These are phyloP conservation scores for Abrus pulchellus DNA, from an alignment of 306 rosid genomes.

Conservation along the genomic window DNA sequence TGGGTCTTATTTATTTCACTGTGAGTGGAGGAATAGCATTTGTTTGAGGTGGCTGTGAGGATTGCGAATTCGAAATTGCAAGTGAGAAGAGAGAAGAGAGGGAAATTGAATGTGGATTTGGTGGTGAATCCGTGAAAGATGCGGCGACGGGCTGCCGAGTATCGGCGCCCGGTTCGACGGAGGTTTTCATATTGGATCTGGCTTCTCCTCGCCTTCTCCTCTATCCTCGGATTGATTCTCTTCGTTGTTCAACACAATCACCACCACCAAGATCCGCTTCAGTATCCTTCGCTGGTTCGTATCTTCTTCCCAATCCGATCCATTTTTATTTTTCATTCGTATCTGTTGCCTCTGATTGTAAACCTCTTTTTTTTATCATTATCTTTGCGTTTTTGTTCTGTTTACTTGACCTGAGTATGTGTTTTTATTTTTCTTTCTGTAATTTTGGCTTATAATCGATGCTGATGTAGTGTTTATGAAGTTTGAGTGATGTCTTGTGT, in stretches of 20 bases:
- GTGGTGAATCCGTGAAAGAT: constrained; percentile 66
- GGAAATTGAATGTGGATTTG: not conserved
- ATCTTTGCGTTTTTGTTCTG: no score
- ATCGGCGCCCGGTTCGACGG: constrained; percentile 97
- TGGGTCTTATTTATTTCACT: no score
- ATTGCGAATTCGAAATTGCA: no score
- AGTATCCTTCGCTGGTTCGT: constrained; percentile 65
- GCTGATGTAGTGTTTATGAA: not conserved
- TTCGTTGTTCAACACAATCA: constrained; percentile 87
- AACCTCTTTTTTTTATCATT: no score
- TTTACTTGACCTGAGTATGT: not conserved
- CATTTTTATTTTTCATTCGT: constrained; percentile 3
- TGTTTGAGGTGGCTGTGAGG: no score
- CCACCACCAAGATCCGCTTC: constrained; percentile 78
- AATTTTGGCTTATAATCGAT: not conserved
- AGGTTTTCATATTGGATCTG: constrained; percentile 94
- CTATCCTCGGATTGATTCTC: constrained; percentile 68
- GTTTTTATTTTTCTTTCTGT: not conserved
- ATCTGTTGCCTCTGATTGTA: not conserved
- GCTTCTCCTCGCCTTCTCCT: constrained; percentile 74
- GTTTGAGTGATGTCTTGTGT: not conserved
- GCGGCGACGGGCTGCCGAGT: constrained; percentile 98
- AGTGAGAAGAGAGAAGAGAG: no score
- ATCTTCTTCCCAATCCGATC: not conserved
- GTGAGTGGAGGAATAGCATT: no score